phyloP scores from a whole-genome alignment of 2,329 filamentous ascomycete species.

The Fusarium coffeatum region DNA sequence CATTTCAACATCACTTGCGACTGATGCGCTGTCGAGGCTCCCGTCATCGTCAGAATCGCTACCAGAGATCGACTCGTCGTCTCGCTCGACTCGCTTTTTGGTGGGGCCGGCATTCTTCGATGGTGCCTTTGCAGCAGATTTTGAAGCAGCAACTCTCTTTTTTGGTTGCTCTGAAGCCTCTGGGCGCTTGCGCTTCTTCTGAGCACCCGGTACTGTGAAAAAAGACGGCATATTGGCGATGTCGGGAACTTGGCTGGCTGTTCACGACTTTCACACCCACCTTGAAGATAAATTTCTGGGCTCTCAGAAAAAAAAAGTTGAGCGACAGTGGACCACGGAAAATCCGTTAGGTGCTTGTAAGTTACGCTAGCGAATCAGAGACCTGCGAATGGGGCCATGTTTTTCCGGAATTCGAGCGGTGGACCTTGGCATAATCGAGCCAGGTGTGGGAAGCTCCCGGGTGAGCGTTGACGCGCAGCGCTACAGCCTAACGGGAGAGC shows the following conservation, averaged over 20 bases:
- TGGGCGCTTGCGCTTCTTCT: slow-evolving; percentile 88
- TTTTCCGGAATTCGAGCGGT: slow-evolving; percentile 52
- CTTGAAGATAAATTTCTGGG: slow-evolving; percentile 47
- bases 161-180: slow-evolving; percentile 66
- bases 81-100: slow-evolving; percentile 63
- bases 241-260: slow-evolving; percentile 44
- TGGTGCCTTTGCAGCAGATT: slow-evolving; percentile 55
- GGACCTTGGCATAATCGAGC: slow-evolving; percentile 47
- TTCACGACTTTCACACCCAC: slow-evolving; percentile 46
- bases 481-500: slow-evolving; percentile 53
- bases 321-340: slow-evolving; percentile 45
- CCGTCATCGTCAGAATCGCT: slow-evolving; percentile 79
- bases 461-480: slow-evolving; percentile 52
- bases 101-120: slow-evolving; percentile 54
- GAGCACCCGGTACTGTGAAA: slow-evolving; percentile 87
- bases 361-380: slow-evolving; percentile 42
- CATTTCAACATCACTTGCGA: slow-evolving; percentile 61
- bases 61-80: slow-evolving; percentile 83
- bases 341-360: slow-evolving; percentile 16
- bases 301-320: slow-evolving; percentile 56
- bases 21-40: slow-evolving; percentile 53
- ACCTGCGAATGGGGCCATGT: slow-evolving; percentile 42
- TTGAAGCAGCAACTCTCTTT: slow-evolving; percentile 67
- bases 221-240: slow-evolving; percentile 84
- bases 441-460: slow-evolving; percentile 37